These are phyloP conservation scores for Pyricularia sp. DNA, from an alignment of 2,329 filamentous ascomycete genomes.

Conservation along the genomic window DNA sequence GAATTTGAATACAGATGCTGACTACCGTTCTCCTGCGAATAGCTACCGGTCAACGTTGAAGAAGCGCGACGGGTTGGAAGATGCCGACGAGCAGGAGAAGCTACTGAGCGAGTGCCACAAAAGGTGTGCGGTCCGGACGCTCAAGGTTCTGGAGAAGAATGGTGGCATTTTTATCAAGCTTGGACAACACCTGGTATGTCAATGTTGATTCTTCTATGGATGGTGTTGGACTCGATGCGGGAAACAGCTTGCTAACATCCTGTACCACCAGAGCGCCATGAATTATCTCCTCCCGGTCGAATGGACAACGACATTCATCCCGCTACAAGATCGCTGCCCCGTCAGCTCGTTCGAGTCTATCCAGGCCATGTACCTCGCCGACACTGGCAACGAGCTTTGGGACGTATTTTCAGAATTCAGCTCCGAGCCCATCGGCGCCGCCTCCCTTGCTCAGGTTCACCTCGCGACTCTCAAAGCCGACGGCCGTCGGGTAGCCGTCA, in stretches of 20 bases:
- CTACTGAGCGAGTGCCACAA: slow-evolving; percentile 78
- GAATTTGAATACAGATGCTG: neutral
- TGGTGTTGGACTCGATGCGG: neutral
- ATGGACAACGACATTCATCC: slow-evolving; percentile 94
- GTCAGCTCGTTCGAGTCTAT: slow-evolving; percentile 85
- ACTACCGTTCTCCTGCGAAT: slow-evolving; percentile 1
- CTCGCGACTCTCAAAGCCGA: slow-evolving; percentile 73
- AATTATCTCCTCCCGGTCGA: slow-evolving; percentile 85
- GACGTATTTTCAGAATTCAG: slow-evolving; percentile 86
- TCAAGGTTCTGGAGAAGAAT: slow-evolving; percentile 85
- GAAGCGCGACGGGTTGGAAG: slow-evolving; percentile 48
- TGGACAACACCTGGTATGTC: slow-evolving; percentile 72
- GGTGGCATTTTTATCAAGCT: slow-evolving; percentile 98
- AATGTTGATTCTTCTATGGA: neutral
- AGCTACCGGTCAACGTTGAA: slow-evolving; percentile 87
- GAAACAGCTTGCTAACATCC: neutral
- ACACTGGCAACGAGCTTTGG: slow-evolving; percentile 70
- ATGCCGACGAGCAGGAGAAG: slow-evolving; percentile 55
- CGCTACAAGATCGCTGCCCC: slow-evolving; percentile 90
- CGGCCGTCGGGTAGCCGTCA: slow-evolving; percentile 84
- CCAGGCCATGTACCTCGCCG: slow-evolving; percentile 72
- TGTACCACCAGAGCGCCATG: slow-evolving; percentile 62
- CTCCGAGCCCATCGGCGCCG: slow-evolving; percentile 73
- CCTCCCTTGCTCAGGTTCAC: slow-evolving; percentile 91
- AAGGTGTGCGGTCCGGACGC: slow-evolving; percentile 80